These are phyloP conservation scores for Cytospora leucostoma DNA, from an alignment of 2,329 filamentous ascomycete genomes.

Conservation along the genomic window DNA sequence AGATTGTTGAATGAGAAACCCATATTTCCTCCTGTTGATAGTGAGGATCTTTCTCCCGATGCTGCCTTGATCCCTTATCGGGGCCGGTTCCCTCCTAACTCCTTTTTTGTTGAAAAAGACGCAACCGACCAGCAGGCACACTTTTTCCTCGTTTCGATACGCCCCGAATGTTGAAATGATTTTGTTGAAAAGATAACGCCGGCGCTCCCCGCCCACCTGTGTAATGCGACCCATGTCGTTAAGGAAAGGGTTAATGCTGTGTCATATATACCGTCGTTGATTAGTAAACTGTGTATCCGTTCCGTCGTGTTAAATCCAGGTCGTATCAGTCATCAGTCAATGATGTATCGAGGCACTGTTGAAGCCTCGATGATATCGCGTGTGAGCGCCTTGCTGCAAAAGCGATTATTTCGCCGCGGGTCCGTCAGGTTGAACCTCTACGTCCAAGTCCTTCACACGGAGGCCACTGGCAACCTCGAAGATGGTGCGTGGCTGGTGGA, in stretches of 20 bases:
- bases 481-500: slow-evolving; percentile 79
- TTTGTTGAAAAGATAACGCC: slow-evolving; percentile 29
- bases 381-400: background rate
- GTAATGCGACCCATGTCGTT: slow-evolving; percentile 38
- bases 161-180: slow-evolving; percentile 24
- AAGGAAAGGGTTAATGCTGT: slow-evolving; percentile 29
- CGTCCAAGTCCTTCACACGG: slow-evolving; percentile 64
- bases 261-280: slow-evolving; percentile 8
- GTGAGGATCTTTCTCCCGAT: background rate
- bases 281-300: slow-evolving; percentile 22
- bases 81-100: slow-evolving; percentile 2
- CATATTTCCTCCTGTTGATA: background rate
- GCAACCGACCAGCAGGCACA: slow-evolving; percentile 3
- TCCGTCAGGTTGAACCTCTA: slow-evolving; percentile 35
- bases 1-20: slow-evolving; percentile 14
- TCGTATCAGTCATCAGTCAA: slow-evolving; percentile 30
- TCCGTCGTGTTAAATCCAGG: slow-evolving; percentile 31
- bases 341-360: slow-evolving; percentile 27
- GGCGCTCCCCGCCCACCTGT: slow-evolving; percentile 36
- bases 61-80: slow-evolving; percentile 9
- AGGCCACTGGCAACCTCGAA: slow-evolving; percentile 86
- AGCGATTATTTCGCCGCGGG: slow-evolving; percentile 16
- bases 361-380: slow-evolving; percentile 19
- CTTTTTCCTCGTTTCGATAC: slow-evolving; percentile 12
- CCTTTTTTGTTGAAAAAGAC: slow-evolving; percentile 38